Percentiles rank a stretch among this genome's conserved stretches.
Evolutionary conservation across 2,329 filamentous ascomycete species (phyloP).

Genomic region (Monilinia polystroma): DNA sequence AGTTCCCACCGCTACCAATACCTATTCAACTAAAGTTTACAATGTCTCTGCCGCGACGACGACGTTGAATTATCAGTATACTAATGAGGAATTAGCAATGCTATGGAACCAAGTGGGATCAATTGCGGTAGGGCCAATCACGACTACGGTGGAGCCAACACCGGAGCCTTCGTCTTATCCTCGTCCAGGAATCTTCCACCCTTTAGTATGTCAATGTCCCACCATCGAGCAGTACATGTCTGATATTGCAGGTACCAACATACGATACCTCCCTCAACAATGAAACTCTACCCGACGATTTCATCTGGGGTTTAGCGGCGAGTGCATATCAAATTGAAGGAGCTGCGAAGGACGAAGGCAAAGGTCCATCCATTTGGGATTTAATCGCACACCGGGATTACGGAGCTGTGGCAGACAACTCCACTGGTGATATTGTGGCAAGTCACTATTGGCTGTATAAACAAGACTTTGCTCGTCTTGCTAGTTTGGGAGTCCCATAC

Average conservation of each 20-base stretch:
- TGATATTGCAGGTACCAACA: conserved; percentile 29
- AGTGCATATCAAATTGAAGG: conserved; percentile 50
- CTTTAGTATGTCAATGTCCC: conserved; percentile 41
- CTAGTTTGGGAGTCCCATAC: conserved; percentile 53
- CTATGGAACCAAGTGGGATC: conserved; percentile 48
- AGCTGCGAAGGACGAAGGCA: conserved; percentile 47
- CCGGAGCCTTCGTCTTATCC: conserved; percentile 45
- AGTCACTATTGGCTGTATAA: conserved; percentile 57
- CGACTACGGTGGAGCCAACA: conserved; percentile 45
- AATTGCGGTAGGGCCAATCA: conserved; percentile 45
- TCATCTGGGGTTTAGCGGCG: conserved; percentile 49
- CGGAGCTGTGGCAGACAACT: conserved; percentile 40
- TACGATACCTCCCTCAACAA: conserved; percentile 34
- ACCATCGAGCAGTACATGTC: conserved; percentile 28
- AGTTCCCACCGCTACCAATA: conserved; percentile 12
- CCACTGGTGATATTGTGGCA: conserved; percentile 50
- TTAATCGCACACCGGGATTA: conserved; percentile 41
- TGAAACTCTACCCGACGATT: conserved; percentile 45
- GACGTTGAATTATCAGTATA: conserved; percentile 47
- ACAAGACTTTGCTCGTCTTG: conserved; percentile 54
- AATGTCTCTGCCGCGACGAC: conserved; percentile 47
- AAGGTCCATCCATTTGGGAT: conserved; percentile 47
- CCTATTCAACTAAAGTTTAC: conserved; percentile 36
- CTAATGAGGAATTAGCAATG: conserved; percentile 47
- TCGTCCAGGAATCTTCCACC: conserved; percentile 44